Percentiles rank a stretch among this genome's conserved stretches.
These are phyloP conservation scores for Pseudogymnoascus sp. DNA, from an alignment of 2,329 filamentous ascomycete genomes.

Conservation along the genomic window DNA sequence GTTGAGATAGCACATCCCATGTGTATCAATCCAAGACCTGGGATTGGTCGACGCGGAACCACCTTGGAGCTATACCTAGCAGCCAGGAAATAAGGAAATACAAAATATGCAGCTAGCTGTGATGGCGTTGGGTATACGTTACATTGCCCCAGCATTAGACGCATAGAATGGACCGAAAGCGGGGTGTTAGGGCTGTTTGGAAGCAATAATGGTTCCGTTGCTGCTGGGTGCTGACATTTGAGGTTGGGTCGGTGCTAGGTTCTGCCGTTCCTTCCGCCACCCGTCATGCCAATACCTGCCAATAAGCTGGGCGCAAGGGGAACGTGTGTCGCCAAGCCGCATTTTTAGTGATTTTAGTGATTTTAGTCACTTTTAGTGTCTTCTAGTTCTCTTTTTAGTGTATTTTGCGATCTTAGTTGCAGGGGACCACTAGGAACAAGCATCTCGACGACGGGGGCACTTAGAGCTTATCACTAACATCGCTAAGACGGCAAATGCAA, in stretches of 20 bases:
- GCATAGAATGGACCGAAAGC: not conserved
- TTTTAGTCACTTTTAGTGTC: not conserved
- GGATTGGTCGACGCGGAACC: not conserved
- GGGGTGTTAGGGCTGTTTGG: not conserved
- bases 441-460: not conserved
- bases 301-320: slow-evolving; percentile 1
- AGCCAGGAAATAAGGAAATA: slow-evolving; percentile 1
- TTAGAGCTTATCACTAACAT: not conserved
- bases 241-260: not conserved
- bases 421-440: slow-evolving; percentile 6
- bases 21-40: not conserved
- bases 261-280: not conserved
- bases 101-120: not conserved
- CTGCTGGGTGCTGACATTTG: not conserved
- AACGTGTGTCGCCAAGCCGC: not conserved
- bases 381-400: not conserved
- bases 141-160: not conserved
- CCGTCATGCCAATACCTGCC: not conserved
- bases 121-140: not conserved
- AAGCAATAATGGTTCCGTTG: not conserved
- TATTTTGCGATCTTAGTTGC: not conserved
- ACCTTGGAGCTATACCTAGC: not conserved
- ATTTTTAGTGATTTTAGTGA: not conserved
- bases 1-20: not conserved
- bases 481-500: not conserved